phyloP scores from a whole-genome alignment of 2,329 filamentous ascomycete species.

The Paecilomyces niveus region DNA sequence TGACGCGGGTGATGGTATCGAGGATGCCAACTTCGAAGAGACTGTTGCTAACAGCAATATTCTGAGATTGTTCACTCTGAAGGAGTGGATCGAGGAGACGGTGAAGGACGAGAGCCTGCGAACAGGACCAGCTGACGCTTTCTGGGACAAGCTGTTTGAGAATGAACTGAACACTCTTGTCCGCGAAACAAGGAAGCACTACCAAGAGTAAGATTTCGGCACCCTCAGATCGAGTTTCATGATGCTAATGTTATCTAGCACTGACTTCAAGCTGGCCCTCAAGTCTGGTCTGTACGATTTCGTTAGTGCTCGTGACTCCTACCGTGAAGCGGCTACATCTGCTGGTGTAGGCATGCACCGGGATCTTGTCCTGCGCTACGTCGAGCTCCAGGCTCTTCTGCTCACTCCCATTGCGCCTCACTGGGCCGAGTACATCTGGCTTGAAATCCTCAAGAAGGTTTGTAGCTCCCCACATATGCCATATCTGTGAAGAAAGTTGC shows the following conservation, averaged over 20 bases:
- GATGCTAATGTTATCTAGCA: constrained; percentile 34
- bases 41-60: constrained; percentile 88
- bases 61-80: constrained; percentile 71
- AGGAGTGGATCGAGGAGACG: constrained; percentile 89
- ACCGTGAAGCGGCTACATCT: constrained; percentile 72
- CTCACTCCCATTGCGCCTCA: constrained; percentile 82
- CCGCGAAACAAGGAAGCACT: constrained; percentile 70
- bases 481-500: background rate
- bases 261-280: constrained; percentile 78
- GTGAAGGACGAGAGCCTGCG: constrained; percentile 68
- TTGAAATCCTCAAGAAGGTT: constrained; percentile 72
- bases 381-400: constrained; percentile 78
- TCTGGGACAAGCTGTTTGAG: constrained; percentile 83
- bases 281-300: constrained; percentile 87
- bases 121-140: constrained; percentile 64
- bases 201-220: constrained; percentile 50
- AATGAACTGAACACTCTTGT: constrained; percentile 87
- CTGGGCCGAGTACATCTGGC: constrained; percentile 91
- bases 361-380: constrained; percentile 69
- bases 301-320: constrained; percentile 78
- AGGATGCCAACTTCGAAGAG: constrained; percentile 97
- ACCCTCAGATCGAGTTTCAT: background rate
- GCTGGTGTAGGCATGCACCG: constrained; percentile 81
- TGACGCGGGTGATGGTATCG: constrained; percentile 88
- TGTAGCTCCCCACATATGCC: background rate